A percentile compares a stretch with the other conserved stretches of the same genome.
Evolutionary conservation across 441 rosid genomes (phyloP).

Genomic region (Gossypium gossypioides): DNA sequence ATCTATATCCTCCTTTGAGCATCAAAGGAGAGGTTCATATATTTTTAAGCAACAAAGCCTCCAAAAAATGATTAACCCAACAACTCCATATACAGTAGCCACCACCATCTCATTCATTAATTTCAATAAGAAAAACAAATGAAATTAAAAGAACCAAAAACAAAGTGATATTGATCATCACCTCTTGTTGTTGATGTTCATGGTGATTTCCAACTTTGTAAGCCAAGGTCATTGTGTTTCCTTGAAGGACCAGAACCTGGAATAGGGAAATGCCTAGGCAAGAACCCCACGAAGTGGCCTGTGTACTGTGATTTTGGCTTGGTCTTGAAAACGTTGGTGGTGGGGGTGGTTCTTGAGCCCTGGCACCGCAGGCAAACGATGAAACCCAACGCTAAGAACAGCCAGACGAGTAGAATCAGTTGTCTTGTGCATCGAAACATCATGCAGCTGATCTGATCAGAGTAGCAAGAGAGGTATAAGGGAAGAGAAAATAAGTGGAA

Average conservation of each 20-base stretch:
- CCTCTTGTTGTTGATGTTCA: constrained; percentile 19
- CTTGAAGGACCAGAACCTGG: constrained; percentile 86
- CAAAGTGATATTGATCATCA: not conserved
- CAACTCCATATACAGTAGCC: constrained; percentile 24
- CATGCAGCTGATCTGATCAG: not conserved
- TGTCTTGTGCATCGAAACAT: constrained; percentile 26
- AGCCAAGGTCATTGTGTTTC: constrained; percentile 73
- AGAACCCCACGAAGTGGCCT: constrained; percentile 52
- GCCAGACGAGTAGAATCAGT: constrained; percentile 17
- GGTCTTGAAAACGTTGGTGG: constrained; percentile 31
- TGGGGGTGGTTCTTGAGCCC: constrained; percentile 44
- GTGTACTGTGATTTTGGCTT: constrained; percentile 29
- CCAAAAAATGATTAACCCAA: constrained; percentile 21
- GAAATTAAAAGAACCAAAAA: not conserved
- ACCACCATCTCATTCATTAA: constrained; percentile 16
- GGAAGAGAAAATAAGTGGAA: not conserved
- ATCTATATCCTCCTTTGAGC: constrained; percentile 1
- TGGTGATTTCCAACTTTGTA: constrained; percentile 55
- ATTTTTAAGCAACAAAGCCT: constrained; percentile 1
- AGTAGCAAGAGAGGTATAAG: not conserved
- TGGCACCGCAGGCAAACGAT: constrained; percentile 27
- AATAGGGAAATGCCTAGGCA: constrained; percentile 66
- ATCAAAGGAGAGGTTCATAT: not conserved
- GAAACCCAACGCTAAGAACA: constrained; percentile 28
- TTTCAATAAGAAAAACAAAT: not conserved